Conservation (phyloP, 345 rosid genomes). For the Trapa incisa region DNA sequence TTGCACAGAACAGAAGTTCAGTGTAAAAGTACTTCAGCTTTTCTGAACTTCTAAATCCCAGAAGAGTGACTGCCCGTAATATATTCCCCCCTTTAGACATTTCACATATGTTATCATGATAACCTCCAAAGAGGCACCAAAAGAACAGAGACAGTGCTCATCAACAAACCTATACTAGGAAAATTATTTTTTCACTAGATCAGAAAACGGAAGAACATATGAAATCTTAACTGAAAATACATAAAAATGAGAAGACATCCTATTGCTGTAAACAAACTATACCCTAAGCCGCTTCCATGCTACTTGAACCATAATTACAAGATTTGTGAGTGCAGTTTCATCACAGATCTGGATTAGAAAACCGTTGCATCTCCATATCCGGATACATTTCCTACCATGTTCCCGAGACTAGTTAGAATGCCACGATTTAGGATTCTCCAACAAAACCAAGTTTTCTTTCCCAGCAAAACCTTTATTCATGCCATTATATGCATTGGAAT, state of each 20-base stretch:
- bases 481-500: background rate
- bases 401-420: conserved; percentile 40
- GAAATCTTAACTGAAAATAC: background rate
- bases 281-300: background rate
- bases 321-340: conserved; percentile 3
- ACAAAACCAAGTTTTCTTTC: no score
- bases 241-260: no score
- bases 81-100: conserved; percentile 43
- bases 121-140: conserved; percentile 88
- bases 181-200: background rate
- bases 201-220: background rate
- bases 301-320: background rate
- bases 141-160: conserved; percentile 53
- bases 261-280: no score
- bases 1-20: conserved; percentile 67
- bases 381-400: conserved; percentile 15
- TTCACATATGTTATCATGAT: conserved; percentile 47
- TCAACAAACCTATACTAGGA: conserved; percentile 58
- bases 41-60: conserved; percentile 90
- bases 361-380: conserved; percentile 82
- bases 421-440: conserved; percentile 27
- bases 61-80: conserved; percentile 61
- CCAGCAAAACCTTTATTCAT: background rate
- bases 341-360: conserved; percentile 61
- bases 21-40: conserved; percentile 74